These are phyloP conservation scores for Chytriomyces sp. DNA, from an alignment of 192 early-diverging fungal genomes.

Conservation along the genomic window DNA sequence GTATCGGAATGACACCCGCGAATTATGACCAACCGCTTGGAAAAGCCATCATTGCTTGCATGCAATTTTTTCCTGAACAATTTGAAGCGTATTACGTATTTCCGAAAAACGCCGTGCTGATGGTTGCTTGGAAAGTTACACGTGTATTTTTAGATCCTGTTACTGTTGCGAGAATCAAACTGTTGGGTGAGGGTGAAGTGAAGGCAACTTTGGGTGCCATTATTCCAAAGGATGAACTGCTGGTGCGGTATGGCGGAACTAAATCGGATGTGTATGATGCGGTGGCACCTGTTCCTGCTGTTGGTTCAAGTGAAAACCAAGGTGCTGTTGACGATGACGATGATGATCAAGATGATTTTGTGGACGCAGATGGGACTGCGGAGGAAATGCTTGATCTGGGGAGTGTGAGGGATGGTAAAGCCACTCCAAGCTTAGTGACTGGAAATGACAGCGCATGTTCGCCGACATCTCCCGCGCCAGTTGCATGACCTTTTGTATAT, in stretches of 20 bases:
- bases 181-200: slow-evolving; percentile 27
- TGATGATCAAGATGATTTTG: slow-evolving; percentile 10
- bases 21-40: slow-evolving; percentile 42
- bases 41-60: slow-evolving; percentile 28
- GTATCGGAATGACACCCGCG: slow-evolving; percentile 31
- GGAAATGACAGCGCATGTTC: neutral
- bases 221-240: slow-evolving; percentile 16
- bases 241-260: slow-evolving; percentile 22
- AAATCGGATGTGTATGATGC: slow-evolving; percentile 1
- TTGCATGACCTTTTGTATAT: too few relatives aligned
- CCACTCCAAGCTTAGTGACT: neutral
- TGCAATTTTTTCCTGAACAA: slow-evolving; percentile 39
- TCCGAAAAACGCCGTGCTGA: slow-evolving; percentile 37
- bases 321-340: slow-evolving; percentile 9
- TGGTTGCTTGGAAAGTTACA: slow-evolving; percentile 41
- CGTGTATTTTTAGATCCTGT: slow-evolving; percentile 41
- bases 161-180: slow-evolving; percentile 15
- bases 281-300: neutral
- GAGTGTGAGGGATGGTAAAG: neutral
- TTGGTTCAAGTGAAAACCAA: neutral
- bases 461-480: neutral
- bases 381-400: neutral
- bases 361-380: slow-evolving; percentile 12
- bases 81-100: slow-evolving; percentile 40
- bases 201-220: slow-evolving; percentile 7